These are phyloP conservation scores for Purshia tridentata DNA, from an alignment of 306 rosid species.

Conservation along the genomic window DNA sequence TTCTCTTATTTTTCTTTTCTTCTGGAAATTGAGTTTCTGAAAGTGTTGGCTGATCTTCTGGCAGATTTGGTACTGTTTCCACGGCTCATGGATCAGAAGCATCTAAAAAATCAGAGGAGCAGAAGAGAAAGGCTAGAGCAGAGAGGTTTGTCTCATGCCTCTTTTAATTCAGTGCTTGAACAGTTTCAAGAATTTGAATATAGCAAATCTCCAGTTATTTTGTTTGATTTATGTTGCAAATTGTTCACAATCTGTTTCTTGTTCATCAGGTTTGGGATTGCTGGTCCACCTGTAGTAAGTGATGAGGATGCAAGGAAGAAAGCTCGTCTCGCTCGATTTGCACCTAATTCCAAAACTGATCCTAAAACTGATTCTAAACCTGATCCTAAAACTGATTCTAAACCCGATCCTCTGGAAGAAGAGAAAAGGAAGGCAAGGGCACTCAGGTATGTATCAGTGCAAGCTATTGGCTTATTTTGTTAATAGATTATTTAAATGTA, in stretches of 20 bases:
- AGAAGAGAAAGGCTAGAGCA: constrained; percentile 85
- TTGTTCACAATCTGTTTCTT: neutral
- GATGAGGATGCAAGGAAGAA: constrained; percentile 75
- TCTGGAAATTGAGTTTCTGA: neutral
- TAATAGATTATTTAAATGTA: neutral
- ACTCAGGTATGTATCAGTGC: constrained; percentile 42
- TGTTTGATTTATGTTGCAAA: neutral
- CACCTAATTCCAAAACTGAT: constrained; percentile 52
- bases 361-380: constrained; percentile 40
- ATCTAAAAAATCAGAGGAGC: constrained; percentile 54
- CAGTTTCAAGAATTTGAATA: neutral
- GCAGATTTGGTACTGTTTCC: constrained; percentile 64
- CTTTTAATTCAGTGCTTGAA: neutral
- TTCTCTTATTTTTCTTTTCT: neutral
- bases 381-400: constrained; percentile 47
- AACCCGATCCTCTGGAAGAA: constrained; percentile 67
- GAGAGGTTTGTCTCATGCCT: constrained; percentile 56
- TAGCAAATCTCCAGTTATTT: neutral
- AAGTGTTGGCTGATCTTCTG: neutral
- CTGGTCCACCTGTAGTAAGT: constrained; percentile 45
- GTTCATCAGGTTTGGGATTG: constrained; percentile 66
- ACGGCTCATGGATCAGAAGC: constrained; percentile 45
- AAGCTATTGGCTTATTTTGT: neutral
- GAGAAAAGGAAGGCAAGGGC: constrained; percentile 84
- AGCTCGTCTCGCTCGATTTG: constrained; percentile 80